A percentile compares a stretch with the other conserved stretches of the same genome.
Conservation (phyloP, 192 early-diverging fungal species). For the Kickxella alabastrina region DNA sequence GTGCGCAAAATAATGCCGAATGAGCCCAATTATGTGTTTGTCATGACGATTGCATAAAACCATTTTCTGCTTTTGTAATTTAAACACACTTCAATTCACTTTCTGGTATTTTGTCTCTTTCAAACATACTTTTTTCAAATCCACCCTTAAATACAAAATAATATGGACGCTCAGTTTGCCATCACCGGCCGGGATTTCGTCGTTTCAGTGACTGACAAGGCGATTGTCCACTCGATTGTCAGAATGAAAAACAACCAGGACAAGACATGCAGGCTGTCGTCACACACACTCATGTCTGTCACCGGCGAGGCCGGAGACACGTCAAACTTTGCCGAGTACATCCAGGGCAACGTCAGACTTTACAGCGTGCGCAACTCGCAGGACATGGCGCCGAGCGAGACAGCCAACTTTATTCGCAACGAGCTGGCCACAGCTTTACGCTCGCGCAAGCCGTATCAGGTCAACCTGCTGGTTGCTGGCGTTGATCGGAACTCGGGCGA, state of each 20-base stretch:
- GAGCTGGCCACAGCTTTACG: constrained; percentile 85
- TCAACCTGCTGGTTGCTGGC: constrained; percentile 87
- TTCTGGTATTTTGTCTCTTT: too few relatives aligned
- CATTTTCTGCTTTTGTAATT: too few relatives aligned
- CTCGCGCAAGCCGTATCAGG: constrained; percentile 67
- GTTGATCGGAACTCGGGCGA: constrained; percentile 68
- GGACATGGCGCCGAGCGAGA: constrained; percentile 72
- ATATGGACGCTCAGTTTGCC: constrained; percentile 83
- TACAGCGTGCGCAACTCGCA: constrained; percentile 86
- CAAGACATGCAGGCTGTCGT: constrained; percentile 82
- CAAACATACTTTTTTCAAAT: too few relatives aligned
- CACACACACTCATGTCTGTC: constrained; percentile 79
- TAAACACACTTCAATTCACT: too few relatives aligned
- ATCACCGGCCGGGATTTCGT: constrained; percentile 93
- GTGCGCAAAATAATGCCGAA: too few relatives aligned
- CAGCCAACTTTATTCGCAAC: constrained; percentile 77
- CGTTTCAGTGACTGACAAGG: constrained; percentile 78
- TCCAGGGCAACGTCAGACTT: constrained; percentile 87
- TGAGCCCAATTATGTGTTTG: too few relatives aligned
- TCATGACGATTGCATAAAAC: too few relatives aligned
- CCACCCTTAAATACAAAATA: too few relatives aligned
- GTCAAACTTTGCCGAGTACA: constrained; percentile 92
- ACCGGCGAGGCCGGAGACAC: constrained; percentile 91
- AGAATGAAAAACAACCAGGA: constrained; percentile 91
- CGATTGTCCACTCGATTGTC: constrained; percentile 73